Percentiles rank a stretch among this genome's conserved stretches.
phyloP scores from a whole-genome alignment of 2,329 filamentous ascomycete genomes.

The Fusarium globosum region DNA sequence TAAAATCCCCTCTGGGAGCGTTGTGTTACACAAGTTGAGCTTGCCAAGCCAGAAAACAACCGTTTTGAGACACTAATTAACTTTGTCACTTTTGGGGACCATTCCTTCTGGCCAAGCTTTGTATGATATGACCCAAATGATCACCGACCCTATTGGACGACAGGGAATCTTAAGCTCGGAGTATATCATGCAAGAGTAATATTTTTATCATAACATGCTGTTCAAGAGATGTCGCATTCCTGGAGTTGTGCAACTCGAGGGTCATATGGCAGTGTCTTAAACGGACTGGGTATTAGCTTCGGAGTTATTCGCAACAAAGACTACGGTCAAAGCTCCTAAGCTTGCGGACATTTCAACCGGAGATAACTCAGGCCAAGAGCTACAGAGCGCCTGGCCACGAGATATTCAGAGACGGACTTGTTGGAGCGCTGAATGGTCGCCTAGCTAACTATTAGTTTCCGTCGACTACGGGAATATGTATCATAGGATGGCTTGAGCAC shows the following conservation, averaged over 20 bases:
- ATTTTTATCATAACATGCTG: background rate
- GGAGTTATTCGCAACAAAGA: background rate
- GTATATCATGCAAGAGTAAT: background rate
- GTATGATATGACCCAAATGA: background rate
- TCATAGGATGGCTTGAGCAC: background rate
- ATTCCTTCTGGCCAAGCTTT: slow-evolving; percentile 3
- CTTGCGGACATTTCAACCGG: background rate
- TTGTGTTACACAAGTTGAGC: background rate
- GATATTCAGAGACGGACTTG: background rate
- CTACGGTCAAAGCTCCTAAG: background rate
- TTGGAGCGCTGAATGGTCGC: background rate
- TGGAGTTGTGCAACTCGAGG: background rate
- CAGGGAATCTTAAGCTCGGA: background rate
- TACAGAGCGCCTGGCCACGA: background rate
- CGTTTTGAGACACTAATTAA: slow-evolving; percentile 25
- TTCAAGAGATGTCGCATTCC: slow-evolving; percentile 6
- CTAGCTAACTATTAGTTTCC: slow-evolving; percentile 14
- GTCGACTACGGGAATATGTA: background rate
- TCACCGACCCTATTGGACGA: background rate
- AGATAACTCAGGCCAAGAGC: background rate
- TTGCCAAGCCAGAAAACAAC: background rate
- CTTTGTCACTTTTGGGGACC: slow-evolving; percentile 8
- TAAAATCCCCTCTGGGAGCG: background rate
- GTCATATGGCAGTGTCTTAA: background rate
- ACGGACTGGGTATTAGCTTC: background rate